Conservation (phyloP, 1,284 basidiomycete genomes). For the Puccinia coronata region DNA sequence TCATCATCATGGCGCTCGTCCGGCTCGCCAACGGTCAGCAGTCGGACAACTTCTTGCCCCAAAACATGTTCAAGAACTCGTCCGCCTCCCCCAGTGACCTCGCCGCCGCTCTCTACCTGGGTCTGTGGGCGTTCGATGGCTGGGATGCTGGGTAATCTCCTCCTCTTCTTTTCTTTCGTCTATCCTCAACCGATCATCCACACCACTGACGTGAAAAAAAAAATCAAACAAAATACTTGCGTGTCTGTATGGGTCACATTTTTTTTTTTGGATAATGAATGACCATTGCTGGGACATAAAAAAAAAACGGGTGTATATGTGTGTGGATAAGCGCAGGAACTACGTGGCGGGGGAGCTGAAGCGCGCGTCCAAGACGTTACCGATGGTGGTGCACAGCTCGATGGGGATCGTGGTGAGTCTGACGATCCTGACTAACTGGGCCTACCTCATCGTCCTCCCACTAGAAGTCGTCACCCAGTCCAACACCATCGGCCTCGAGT, state of each 20-base stretch:
- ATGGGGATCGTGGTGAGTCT: conserved; percentile 77
- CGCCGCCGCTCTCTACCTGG: conserved; percentile 90
- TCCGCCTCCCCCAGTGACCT: conserved; percentile 78
- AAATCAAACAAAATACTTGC: neutral
- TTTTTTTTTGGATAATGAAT: no score
- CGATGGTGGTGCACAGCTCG: conserved; percentile 81
- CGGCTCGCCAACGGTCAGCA: conserved; percentile 68
- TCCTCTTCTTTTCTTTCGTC: neutral
- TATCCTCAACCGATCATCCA: no score
- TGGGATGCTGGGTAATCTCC: conserved; percentile 63
- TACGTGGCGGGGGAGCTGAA: conserved; percentile 91
- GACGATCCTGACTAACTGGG: conserved; percentile 79
- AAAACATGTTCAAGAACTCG: conserved; percentile 71
- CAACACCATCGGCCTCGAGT: conserved; percentile 65
- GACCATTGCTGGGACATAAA: no score
- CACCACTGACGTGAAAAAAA: neutral
- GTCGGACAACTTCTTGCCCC: conserved; percentile 50
- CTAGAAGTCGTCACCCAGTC: conserved; percentile 55
- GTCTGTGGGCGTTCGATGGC: conserved; percentile 92
- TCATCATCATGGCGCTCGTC: conserved; percentile 72
- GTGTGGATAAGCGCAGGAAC: conserved; percentile 46
- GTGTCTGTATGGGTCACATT: no score
- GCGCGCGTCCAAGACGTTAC: conserved; percentile 80
- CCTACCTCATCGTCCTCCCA: conserved; percentile 86
- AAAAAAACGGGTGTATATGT: no score